Base-by-base conservation (phyloP, 78 protist species). In the Dictyostelium purpureum region DNA sequence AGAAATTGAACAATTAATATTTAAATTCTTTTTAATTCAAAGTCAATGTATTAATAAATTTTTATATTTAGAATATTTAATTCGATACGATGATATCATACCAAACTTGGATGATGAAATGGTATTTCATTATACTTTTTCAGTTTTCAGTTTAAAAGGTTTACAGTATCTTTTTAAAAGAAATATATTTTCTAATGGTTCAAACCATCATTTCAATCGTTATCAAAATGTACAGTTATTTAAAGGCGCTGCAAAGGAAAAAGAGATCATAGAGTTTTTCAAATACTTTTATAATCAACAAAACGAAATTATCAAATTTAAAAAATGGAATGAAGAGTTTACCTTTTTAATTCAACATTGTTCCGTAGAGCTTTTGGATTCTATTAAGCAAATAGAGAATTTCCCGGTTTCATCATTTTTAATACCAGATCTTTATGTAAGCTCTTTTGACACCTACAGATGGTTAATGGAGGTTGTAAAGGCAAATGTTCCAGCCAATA, bases 1-100 rank as follows among this genome's bases (percentile, higher is more conserved):
- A n/a, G n/a, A n/a, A n/a, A n/a, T n/a, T 63, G 71, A 63, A 63
- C 26, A 63, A 63, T 14, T 33, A 63, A 33, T 63, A 63, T 63
- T 63, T 33, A 63, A 63, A 63, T 63, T 63, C 12, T 33, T 63
- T 28, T 63, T 63, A 16, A 16, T 63, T 33, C 16, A 28, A 35
- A 63, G 71, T 63, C 10, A 63, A 33, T 63, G 71, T 33, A 31
- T 63, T 9, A 33, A 38, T 14, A 35, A 63, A 31, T 37, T 33
- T 33, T 63, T 63, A 63, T 63, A 63, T 33, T 28, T 63, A 16
- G 71, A 63, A 63, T 63, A 63, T 63, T 63, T 63, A 33, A 33
- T 63, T 63, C 26, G 43, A 63, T 63, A 28, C 42, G 71, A 63
- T 63, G 71, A 63, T 16, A 24, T 37, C 11, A 63, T 63, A 1